These are phyloP conservation scores for Pyrenophora teres DNA, from an alignment of 2,329 filamentous ascomycete species.

Conservation along the genomic window DNA sequence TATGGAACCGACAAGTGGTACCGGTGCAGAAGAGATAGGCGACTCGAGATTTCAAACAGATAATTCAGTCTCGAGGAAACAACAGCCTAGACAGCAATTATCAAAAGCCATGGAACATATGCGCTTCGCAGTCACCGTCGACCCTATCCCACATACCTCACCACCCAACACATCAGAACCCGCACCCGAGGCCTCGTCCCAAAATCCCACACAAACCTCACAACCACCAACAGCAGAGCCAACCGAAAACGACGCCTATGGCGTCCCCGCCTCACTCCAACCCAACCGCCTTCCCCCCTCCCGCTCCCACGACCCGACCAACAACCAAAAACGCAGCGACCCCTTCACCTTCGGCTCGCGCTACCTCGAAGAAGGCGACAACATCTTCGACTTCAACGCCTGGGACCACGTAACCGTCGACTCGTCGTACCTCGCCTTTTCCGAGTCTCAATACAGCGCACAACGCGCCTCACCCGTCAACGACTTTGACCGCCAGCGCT, in stretches of 20 bases:
- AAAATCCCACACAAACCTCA: neutral
- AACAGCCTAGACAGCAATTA: conserved; percentile 51
- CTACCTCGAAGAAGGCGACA: conserved; percentile 78
- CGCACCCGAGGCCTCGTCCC: neutral
- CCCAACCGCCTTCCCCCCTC: conserved; percentile 55
- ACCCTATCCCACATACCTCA: conserved; percentile 34
- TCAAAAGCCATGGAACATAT: conserved; percentile 60
- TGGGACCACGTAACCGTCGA: conserved; percentile 99
- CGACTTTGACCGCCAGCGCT: conserved; percentile 89
- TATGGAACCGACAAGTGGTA: conserved; percentile 12
- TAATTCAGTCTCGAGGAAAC: conserved; percentile 38
- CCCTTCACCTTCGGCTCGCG: conserved; percentile 96
- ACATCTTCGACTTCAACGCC: conserved; percentile 97
- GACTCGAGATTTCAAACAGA: conserved; percentile 39
- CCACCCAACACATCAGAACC: conserved; percentile 18
- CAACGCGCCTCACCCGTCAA: conserved; percentile 87
- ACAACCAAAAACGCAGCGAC: conserved; percentile 84
- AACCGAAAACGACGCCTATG: conserved; percentile 52
- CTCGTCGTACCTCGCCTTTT: conserved; percentile 82
- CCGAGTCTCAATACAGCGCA: conserved; percentile 79
- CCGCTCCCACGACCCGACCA: conserved; percentile 71
- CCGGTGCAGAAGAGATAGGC: conserved; percentile 1
- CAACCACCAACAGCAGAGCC: neutral
- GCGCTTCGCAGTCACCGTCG: conserved; percentile 54
- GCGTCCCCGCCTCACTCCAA: conserved; percentile 54